Evolutionary conservation across 768 basidiomycete species (phyloP).

Genomic region (Lanmaoa pseudosensibilis): DNA sequence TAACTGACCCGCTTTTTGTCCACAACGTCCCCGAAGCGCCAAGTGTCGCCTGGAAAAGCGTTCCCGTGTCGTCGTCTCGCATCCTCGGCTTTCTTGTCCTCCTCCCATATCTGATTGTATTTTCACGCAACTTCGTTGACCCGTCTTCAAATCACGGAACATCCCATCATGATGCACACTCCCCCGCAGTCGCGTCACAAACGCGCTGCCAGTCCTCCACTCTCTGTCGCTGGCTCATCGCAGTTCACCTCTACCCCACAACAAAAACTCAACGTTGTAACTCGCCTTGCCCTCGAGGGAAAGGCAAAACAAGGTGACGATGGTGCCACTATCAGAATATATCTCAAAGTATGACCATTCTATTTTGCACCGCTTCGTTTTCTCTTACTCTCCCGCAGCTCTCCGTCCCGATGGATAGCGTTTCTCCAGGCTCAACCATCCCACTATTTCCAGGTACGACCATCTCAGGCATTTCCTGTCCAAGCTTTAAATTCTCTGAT

Average conservation of each 20-base stretch:
- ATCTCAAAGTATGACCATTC: constrained; percentile 59
- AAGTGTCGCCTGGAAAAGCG: too few relatives aligned
- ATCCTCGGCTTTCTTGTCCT: not conserved
- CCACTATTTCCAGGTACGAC: constrained; percentile 69
- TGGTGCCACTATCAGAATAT: constrained; percentile 69
- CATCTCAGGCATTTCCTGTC: not conserved
- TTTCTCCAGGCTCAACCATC: constrained; percentile 66
- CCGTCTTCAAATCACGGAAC: not conserved
- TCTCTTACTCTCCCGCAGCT: constrained; percentile 42
- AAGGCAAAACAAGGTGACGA: constrained; percentile 65
- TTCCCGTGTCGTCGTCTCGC: too few relatives aligned
- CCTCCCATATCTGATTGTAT: not conserved
- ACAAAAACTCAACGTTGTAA: constrained; percentile 64
- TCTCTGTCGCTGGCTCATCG: constrained; percentile 38
- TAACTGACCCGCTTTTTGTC: constrained; percentile 15
- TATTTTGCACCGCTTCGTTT: not conserved
- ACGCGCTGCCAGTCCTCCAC: constrained; percentile 34
- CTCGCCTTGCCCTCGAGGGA: constrained; percentile 73
- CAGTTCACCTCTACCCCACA: constrained; percentile 45
- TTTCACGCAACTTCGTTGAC: not conserved
- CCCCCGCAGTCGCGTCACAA: constrained; percentile 26
- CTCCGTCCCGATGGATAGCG: constrained; percentile 62
- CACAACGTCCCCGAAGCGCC: constrained; percentile 5
- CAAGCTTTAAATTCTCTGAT: constrained; percentile 1
- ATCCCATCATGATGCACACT: constrained; percentile 12